These are phyloP conservation scores for Ganoderma lingzhi DNA, from an alignment of 1,284 basidiomycete genomes.

Conservation along the genomic window DNA sequence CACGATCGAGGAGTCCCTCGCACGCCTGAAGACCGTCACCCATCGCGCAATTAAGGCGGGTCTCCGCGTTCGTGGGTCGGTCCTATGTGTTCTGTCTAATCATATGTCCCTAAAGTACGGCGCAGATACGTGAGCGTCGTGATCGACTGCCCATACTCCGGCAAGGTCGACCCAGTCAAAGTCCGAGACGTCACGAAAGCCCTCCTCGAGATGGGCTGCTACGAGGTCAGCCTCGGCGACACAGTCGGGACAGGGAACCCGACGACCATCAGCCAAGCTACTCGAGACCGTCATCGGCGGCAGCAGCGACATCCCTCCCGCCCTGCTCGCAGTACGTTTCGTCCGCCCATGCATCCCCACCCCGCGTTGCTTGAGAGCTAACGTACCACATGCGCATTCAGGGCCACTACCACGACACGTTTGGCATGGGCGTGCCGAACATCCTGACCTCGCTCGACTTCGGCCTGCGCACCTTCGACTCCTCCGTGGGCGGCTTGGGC, in stretches of 20 bases:
- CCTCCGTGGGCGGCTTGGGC: constrained; percentile 88
- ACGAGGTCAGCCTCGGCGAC: constrained; percentile 92
- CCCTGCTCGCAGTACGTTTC: constrained; percentile 72
- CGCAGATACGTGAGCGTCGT: constrained; percentile 88
- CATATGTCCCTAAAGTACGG: background rate
- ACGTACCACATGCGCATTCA: constrained; percentile 15
- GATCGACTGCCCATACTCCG: constrained; percentile 88
- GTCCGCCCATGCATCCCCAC: background rate
- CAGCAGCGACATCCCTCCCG: constrained; percentile 54
- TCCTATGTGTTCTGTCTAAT: background rate
- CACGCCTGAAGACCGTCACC: constrained; percentile 70
- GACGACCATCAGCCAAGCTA: constrained; percentile 67
- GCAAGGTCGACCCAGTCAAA: constrained; percentile 70
- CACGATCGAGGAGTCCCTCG: constrained; percentile 77
- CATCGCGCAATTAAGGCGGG: constrained; percentile 66
- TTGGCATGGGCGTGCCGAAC: constrained; percentile 83
- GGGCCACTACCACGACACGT: constrained; percentile 83
- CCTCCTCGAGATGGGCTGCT: constrained; percentile 91
- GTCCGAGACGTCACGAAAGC: constrained; percentile 79
- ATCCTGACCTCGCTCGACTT: constrained; percentile 69
- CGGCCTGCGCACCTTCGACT: constrained; percentile 75
- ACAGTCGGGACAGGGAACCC: constrained; percentile 92
- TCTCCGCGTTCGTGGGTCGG: constrained; percentile 69
- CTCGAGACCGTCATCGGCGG: constrained; percentile 74
- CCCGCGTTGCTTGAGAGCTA: background rate